Conservation (phyloP, 1,284 basidiomycete genomes). For the Puccinia polysora region DNA sequence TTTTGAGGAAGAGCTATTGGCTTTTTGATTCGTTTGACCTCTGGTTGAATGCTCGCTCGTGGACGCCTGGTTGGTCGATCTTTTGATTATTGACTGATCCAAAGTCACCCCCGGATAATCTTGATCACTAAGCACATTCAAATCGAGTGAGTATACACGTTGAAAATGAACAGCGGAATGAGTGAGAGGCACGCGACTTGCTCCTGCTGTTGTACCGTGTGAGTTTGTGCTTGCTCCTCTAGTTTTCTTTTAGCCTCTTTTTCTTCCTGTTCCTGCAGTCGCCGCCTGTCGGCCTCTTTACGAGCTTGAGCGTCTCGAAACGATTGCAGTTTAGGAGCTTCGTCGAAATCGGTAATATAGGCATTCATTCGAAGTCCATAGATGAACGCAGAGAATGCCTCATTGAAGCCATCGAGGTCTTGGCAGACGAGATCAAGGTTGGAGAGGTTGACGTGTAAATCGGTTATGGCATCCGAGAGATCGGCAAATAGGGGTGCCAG, state of each 20-base stretch:
- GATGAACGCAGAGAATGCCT: slow-evolving; percentile 22
- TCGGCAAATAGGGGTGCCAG: slow-evolving; percentile 16
- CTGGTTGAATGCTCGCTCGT: neutral
- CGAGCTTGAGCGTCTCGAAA: neutral
- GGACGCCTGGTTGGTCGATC: neutral
- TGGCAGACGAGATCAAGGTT: slow-evolving; percentile 8
- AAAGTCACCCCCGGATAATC: neutral
- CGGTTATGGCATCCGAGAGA: slow-evolving; percentile 13
- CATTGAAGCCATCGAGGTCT: slow-evolving; percentile 31
- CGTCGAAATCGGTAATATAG: slow-evolving; percentile 26
- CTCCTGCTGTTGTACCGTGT: neutral
- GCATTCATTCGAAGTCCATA: slow-evolving; percentile 28
- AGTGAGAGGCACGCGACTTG: neutral
- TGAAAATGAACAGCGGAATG: neutral
- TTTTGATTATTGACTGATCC: slow-evolving; percentile 1
- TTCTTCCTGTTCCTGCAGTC: neutral
- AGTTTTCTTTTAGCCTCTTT: neutral
- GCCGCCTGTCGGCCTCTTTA: neutral
- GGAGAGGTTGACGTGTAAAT: slow-evolving; percentile 15
- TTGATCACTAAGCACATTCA: neutral
- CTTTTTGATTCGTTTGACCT: neutral
- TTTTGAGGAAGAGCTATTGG: neutral
- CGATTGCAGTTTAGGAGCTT: slow-evolving; percentile 9
- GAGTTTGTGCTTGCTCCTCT: slow-evolving; percentile 5
- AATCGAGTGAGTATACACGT: neutral